phyloP scores from a whole-genome alignment of 1,284 basidiomycete genomes.

The Trametes sp. region DNA sequence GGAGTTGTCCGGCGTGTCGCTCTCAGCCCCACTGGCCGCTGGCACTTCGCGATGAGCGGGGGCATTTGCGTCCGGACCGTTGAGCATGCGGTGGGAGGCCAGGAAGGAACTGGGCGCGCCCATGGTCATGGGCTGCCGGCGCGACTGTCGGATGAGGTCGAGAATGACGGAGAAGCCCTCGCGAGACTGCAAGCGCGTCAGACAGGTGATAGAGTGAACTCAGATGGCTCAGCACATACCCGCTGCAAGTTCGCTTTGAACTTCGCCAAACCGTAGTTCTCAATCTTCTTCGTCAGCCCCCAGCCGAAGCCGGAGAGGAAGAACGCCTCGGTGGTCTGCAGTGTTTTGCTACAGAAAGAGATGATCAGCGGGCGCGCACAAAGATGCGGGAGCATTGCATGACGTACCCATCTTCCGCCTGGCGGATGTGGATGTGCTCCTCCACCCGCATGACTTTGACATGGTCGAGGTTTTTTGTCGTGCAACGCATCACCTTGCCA shows the following conservation, averaged over 20 bases:
- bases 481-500: constrained; percentile 72
- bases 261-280: constrained; percentile 75
- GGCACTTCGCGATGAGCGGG: constrained; percentile 18
- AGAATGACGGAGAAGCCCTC: constrained; percentile 82
- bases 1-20: constrained; percentile 3
- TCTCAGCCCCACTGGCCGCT: constrained; percentile 9
- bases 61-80: constrained; percentile 26
- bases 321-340: constrained; percentile 79
- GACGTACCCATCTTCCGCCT: constrained; percentile 69
- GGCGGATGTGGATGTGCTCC: constrained; percentile 72
- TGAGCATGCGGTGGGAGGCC: constrained; percentile 35
- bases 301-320: constrained; percentile 83
- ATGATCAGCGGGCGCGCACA: constrained; percentile 17
- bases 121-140: constrained; percentile 72
- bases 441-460: constrained; percentile 86
- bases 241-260: constrained; percentile 84
- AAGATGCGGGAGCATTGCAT: neutral
- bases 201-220: constrained; percentile 21
- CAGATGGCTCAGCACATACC: constrained; percentile 48
- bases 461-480: constrained; percentile 83
- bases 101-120: constrained; percentile 49
- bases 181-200: constrained; percentile 65
- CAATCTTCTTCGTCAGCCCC: constrained; percentile 82
- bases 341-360: constrained; percentile 60
- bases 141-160: constrained; percentile 76